These are phyloP conservation scores for Suhomyces bokatorum DNA, from an alignment of 1,139 yeast genomes.

Conservation along the genomic window DNA sequence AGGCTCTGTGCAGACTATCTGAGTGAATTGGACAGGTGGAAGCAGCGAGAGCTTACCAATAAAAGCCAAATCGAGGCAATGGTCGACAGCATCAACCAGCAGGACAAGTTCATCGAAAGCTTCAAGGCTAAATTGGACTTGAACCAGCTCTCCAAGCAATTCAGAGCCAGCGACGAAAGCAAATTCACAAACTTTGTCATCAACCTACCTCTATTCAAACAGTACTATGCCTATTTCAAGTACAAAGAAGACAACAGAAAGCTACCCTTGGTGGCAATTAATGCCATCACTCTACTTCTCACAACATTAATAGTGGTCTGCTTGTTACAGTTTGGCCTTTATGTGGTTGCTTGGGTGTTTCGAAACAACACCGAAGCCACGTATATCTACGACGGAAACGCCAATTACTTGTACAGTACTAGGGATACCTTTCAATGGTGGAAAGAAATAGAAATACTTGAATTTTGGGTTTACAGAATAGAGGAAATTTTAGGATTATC, in stretches of 20 bases:
- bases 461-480: constrained; percentile 28
- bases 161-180: constrained; percentile 5
- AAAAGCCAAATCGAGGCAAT: constrained; percentile 20
- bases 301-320: constrained; percentile 25
- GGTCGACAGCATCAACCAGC: constrained; percentile 21
- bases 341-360: constrained; percentile 14
- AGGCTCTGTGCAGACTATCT: constrained; percentile 27
- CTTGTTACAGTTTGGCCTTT: constrained; percentile 18
- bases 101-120: constrained; percentile 24
- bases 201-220: constrained; percentile 36
- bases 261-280: constrained; percentile 23
- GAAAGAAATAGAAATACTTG: constrained; percentile 37
- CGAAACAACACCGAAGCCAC: constrained; percentile 2
- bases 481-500: constrained; percentile 20
- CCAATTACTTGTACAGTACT: constrained; percentile 12
- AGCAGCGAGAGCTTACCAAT: constrained; percentile 17
- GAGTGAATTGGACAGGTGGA: constrained; percentile 19
- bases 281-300: constrained; percentile 25
- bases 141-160: constrained; percentile 2
- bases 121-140: constrained; percentile 24
- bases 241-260: constrained; percentile 29
- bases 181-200: constrained; percentile 20
- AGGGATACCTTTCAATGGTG: constrained; percentile 29
- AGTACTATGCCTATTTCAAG: constrained; percentile 29
- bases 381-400: constrained; percentile 28